Evolutionary conservation across 495 filamentous ascomycete species (phyloP).

Genomic region (Hyphodiscus hymeniophilus): DNA sequence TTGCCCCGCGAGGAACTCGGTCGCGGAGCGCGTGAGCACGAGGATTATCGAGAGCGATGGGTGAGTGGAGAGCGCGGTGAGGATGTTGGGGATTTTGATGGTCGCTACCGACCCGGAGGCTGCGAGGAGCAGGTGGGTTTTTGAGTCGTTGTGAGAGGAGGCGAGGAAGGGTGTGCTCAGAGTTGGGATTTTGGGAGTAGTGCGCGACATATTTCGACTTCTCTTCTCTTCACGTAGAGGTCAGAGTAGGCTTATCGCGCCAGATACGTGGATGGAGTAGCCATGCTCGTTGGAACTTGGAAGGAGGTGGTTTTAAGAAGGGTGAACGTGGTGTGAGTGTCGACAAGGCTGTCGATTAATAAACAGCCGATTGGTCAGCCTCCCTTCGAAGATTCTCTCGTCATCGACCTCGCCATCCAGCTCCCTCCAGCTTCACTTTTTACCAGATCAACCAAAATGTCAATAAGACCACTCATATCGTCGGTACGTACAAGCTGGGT

Average conservation of each 20-base stretch:
- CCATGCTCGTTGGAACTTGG: too few species aligned
- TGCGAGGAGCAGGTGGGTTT: constrained; percentile 71
- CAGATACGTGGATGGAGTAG: not conserved
- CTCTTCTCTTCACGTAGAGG: not conserved
- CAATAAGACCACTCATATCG: constrained; percentile 25
- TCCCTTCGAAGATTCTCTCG: not conserved
- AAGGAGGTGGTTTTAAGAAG: too few species aligned
- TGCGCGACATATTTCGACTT: not conserved
- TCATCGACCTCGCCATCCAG: constrained; percentile 4
- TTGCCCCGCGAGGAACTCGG: constrained; percentile 63
- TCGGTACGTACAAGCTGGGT: constrained; percentile 18
- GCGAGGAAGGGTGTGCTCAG: constrained; percentile 3
- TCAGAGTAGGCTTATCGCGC: not conserved
- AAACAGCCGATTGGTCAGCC: constrained; percentile 20
- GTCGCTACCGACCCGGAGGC: constrained; percentile 74
- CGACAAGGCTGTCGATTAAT: not conserved
- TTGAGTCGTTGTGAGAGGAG: constrained; percentile 43
- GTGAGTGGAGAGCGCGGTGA: constrained; percentile 47
- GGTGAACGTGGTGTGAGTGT: not conserved
- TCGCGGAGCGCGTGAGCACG: constrained; percentile 63
- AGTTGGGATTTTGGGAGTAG: not conserved
- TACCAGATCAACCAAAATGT: constrained; percentile 11
- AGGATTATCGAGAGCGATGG: constrained; percentile 64
- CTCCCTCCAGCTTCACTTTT: not conserved
- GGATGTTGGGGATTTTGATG: constrained; percentile 77